Conservation (phyloP, 441 rosid genomes). For the Geranium incanum region DNA sequence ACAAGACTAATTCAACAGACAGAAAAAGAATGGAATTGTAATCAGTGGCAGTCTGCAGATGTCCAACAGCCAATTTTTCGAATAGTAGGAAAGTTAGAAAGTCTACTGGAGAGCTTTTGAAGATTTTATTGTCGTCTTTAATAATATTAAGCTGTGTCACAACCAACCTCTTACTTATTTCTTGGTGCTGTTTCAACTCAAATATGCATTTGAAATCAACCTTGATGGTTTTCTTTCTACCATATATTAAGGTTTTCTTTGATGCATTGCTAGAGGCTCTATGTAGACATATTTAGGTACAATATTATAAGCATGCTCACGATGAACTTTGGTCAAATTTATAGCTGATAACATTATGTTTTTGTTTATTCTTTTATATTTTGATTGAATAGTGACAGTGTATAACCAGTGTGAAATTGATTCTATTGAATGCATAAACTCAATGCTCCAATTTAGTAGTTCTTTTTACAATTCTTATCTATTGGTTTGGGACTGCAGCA, state of each 20-base stretch:
- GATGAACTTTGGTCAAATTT: background rate
- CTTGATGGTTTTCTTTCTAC: background rate
- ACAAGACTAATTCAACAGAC: background rate
- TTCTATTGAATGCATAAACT: background rate
- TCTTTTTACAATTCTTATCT: background rate
- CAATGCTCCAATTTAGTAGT: background rate
- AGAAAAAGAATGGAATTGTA: background rate
- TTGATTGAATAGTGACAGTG: background rate
- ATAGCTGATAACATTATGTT: background rate
- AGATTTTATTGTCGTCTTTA: background rate
- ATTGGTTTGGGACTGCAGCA: conserved; percentile 42
- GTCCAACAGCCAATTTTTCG: background rate
- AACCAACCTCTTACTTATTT: background rate
- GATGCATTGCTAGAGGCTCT: background rate
- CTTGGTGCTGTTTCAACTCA: background rate
- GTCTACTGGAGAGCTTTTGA: background rate
- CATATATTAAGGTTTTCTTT: background rate
- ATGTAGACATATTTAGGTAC: background rate
- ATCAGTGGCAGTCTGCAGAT: background rate
- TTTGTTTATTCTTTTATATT: background rate
- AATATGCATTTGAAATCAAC: background rate
- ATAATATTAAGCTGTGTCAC: background rate
- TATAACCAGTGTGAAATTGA: background rate
- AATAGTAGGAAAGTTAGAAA: background rate
- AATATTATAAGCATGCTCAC: background rate